phyloP scores from a whole-genome alignment of 139 green algal species.

The Chlorella vulgaris region DNA sequence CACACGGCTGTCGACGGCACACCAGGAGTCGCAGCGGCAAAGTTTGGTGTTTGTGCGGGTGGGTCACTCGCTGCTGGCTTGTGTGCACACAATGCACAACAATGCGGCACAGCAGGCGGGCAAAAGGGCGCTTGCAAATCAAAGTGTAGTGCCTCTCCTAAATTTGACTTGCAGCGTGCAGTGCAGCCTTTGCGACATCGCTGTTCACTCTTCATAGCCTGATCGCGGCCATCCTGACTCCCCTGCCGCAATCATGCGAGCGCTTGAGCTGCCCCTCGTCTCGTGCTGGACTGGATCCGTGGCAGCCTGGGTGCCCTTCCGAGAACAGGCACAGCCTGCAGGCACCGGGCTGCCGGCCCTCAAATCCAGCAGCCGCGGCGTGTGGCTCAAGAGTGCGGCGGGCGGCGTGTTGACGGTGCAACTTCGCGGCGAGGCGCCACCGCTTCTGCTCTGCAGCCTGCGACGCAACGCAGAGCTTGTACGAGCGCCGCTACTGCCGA shows the following conservation, averaged over 20 bases:
- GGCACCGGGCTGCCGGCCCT: slow-evolving; percentile 9
- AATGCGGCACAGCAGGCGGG: no score
- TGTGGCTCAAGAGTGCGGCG: slow-evolving; percentile 19
- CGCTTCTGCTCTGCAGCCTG: slow-evolving; percentile 19
- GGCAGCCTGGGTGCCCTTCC: slow-evolving; percentile 25
- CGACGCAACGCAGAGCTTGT: slow-evolving; percentile 8
- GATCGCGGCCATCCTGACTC: no score
- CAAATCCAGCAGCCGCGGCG: not conserved
- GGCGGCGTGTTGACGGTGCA: slow-evolving; percentile 11
- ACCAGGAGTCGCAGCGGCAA: no score
- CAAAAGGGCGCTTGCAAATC: no score
- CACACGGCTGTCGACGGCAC: no score
- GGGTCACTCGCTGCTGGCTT: no score
- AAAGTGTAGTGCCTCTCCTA: no score
- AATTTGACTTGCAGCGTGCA: no score
- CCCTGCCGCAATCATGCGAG: not conserved
- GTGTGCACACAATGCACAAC: no score
- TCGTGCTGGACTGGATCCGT: slow-evolving; percentile 4
- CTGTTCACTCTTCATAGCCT: no score
- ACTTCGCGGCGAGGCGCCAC: not conserved
- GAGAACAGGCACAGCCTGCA: not conserved
- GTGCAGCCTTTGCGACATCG: no score
- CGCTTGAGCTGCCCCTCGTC: not conserved
- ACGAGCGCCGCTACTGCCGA: not conserved
- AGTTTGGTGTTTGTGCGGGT: no score